Conservation (phyloP, 2,329 filamentous ascomycete species). For the Fusarium proliferatum region DNA sequence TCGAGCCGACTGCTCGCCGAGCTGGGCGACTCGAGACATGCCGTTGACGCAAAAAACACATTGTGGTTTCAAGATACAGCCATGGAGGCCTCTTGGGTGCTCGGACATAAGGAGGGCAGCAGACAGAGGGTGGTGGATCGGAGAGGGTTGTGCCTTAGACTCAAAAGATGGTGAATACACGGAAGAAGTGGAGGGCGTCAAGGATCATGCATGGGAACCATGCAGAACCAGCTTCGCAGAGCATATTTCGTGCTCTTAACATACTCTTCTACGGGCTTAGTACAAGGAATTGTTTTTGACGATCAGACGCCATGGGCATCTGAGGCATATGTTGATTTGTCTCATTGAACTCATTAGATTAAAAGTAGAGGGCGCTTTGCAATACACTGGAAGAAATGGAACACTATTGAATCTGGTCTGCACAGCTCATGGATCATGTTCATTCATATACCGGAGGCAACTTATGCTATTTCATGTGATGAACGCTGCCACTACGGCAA, state of each 20-base stretch:
- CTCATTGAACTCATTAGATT: conserved; percentile 1
- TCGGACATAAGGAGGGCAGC: conserved; percentile 10
- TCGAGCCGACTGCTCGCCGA: conserved; percentile 3
- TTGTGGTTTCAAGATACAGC: conserved; percentile 10
- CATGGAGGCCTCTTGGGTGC: conserved; percentile 5
- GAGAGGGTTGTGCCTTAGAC: conserved; percentile 9
- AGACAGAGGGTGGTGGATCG: conserved; percentile 12
- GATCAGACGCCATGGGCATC: background rate
- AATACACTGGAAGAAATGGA: background rate
- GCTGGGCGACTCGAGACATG: background rate
- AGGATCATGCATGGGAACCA: conserved; percentile 7
- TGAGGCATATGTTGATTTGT: background rate
- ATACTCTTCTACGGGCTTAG: conserved; percentile 3
- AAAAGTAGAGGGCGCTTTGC: conserved; percentile 6
- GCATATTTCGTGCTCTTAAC: conserved; percentile 3
- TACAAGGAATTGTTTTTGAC: conserved; percentile 15
- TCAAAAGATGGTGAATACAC: conserved; percentile 1
- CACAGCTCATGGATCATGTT: conserved; percentile 26
- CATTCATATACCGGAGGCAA: conserved; percentile 18
- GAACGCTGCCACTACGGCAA: conserved; percentile 24
- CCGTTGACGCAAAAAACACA: conserved; percentile 1
- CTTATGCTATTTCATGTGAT: conserved; percentile 13
- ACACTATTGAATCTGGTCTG: background rate
- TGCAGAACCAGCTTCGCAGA: conserved; percentile 13
- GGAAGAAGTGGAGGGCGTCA: conserved; percentile 7